Conservation (phyloP, 2,329 filamentous ascomycete species). For the Penicillium sp. region DNA sequence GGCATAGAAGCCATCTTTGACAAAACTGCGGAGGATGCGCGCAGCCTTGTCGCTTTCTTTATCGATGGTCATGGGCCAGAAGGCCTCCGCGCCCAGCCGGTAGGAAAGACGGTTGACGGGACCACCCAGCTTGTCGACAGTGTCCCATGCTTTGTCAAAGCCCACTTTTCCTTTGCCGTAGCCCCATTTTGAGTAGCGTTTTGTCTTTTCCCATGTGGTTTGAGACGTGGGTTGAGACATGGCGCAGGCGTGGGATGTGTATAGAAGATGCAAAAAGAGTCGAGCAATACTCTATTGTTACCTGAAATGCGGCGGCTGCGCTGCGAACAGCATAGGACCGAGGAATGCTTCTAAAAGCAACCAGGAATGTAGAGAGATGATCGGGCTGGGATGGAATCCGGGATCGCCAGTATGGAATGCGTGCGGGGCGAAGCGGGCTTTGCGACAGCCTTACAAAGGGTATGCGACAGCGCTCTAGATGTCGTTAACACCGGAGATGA, state of each 20-base stretch:
- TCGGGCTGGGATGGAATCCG: slow-evolving; percentile 9
- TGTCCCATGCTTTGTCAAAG: slow-evolving; percentile 68
- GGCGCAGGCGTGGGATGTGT: slow-evolving; percentile 7
- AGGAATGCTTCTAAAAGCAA: slow-evolving; percentile 13
- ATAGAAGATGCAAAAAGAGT: background rate
- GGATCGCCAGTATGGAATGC: slow-evolving; percentile 18
- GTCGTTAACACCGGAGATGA: background rate
- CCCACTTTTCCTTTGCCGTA: slow-evolving; percentile 43
- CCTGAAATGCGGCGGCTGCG: slow-evolving; percentile 10
- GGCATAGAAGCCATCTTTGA: slow-evolving; percentile 69
- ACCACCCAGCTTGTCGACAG: slow-evolving; percentile 63
- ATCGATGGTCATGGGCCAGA: slow-evolving; percentile 81
- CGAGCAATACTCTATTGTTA: slow-evolving; percentile 10
- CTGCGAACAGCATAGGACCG: slow-evolving; percentile 18
- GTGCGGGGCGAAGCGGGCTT: slow-evolving; percentile 13
- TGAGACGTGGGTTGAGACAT: slow-evolving; percentile 54
- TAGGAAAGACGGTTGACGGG: slow-evolving; percentile 79
- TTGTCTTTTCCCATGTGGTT: slow-evolving; percentile 54
- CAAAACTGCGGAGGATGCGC: slow-evolving; percentile 83
- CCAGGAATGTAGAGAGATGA: slow-evolving; percentile 15
- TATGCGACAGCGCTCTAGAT: background rate
- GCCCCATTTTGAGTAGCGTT: slow-evolving; percentile 45
- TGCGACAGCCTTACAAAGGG: slow-evolving; percentile 3
- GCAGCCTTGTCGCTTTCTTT: slow-evolving; percentile 89
- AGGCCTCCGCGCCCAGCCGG: slow-evolving; percentile 74